These are phyloP conservation scores for Didymosphaeria variabile DNA, from an alignment of 2,329 filamentous ascomycete genomes.

Conservation along the genomic window DNA sequence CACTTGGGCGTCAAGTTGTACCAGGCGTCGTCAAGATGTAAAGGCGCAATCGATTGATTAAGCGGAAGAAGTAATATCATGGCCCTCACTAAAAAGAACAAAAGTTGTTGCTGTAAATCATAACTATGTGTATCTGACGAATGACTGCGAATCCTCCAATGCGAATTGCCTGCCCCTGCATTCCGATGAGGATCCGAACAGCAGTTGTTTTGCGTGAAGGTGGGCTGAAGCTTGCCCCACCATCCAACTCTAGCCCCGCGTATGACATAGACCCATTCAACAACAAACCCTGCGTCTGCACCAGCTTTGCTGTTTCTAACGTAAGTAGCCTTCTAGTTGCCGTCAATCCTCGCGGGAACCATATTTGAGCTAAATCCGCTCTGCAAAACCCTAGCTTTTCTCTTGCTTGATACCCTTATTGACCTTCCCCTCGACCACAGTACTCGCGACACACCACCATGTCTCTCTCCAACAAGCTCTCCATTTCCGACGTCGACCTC, in stretches of 20 bases:
- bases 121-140: not conserved
- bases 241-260: conserved; percentile 18
- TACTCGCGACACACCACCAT: conserved; percentile 59
- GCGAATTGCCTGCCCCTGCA: conserved; percentile 32
- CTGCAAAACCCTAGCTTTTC: not conserved
- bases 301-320: conserved; percentile 2
- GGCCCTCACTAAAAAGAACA: not conserved
- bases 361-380: conserved; percentile 4
- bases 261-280: conserved; percentile 32
- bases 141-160: not conserved
- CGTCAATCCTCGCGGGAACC: not conserved
- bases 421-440: conserved; percentile 27
- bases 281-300: conserved; percentile 17
- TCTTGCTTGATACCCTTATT: conserved; percentile 19
- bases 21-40: not conserved
- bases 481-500: conserved; percentile 94
- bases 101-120: not conserved
- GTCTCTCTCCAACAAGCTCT: conserved; percentile 99
- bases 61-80: not conserved
- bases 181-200: conserved; percentile 32
- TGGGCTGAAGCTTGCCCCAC: conserved; percentile 14
- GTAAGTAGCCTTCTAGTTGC: conserved; percentile 8
- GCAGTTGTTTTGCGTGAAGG: conserved; percentile 6
- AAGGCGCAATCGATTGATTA: not conserved
- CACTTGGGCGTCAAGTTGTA: too few species aligned